These are phyloP conservation scores for Blastobotrys elegans DNA, from an alignment of 1,139 yeast genomes.

Conservation along the genomic window DNA sequence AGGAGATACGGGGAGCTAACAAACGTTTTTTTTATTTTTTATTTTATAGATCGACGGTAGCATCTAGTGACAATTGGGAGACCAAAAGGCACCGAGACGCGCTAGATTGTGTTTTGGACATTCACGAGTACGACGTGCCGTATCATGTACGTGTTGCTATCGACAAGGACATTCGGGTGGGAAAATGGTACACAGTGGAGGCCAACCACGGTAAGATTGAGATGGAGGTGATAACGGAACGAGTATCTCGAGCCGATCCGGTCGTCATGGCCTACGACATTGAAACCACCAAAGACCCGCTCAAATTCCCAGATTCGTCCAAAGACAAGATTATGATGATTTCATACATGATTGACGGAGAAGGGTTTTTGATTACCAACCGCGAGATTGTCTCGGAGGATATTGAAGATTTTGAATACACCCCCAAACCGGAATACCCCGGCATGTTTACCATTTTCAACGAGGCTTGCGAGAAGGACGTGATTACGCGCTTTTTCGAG, in stretches of 20 bases:
- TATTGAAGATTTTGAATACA: slow-evolving; percentile 94
- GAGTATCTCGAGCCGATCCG: slow-evolving; percentile 94
- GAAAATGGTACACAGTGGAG: slow-evolving; percentile 90
- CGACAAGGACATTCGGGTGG: slow-evolving; percentile 79
- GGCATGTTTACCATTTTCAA: slow-evolving; percentile 88
- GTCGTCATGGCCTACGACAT: slow-evolving; percentile 96
- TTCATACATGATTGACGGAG: slow-evolving; percentile 98
- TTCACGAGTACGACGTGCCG: slow-evolving; percentile 94
- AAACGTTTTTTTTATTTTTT: neutral
- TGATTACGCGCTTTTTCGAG: slow-evolving; percentile 74
- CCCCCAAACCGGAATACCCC: slow-evolving; percentile 94
- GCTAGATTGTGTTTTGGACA: slow-evolving; percentile 63
- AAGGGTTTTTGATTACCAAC: slow-evolving; percentile 89
- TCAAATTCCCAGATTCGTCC: slow-evolving; percentile 90
- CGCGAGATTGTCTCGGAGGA: slow-evolving; percentile 92
- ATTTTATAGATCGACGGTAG: slow-evolving; percentile 7
- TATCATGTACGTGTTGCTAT: slow-evolving; percentile 94
- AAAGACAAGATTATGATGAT: slow-evolving; percentile 99
- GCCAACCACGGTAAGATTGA: slow-evolving; percentile 53
- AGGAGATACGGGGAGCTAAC: too few relatives aligned
- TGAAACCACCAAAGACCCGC: slow-evolving; percentile 94
- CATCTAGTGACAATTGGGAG: slow-evolving; percentile 23
- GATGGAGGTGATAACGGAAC: slow-evolving; percentile 61
- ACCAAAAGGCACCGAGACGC: slow-evolving; percentile 43
- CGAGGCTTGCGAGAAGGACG: slow-evolving; percentile 76